A percentile compares a stretch with the other conserved stretches of the same genome.
Conservation (phyloP, 768 basidiomycete species). For the Lentinula sp. region DNA sequence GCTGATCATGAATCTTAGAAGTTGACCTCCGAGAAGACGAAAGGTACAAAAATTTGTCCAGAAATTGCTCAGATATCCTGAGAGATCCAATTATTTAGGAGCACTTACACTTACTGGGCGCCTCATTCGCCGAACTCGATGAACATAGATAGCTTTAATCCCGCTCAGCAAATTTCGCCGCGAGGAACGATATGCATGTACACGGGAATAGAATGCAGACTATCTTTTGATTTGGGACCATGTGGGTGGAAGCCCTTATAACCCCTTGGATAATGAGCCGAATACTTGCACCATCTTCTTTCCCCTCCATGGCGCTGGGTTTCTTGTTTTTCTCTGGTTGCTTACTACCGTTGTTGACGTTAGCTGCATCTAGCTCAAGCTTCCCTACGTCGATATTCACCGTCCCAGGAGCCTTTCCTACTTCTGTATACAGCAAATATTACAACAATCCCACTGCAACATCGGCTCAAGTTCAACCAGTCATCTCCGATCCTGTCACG, state of each 20-base stretch:
- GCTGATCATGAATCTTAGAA: not conserved
- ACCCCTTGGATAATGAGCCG: not conserved
- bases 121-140: not conserved
- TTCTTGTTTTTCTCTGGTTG: not conserved
- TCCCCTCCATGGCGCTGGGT: not conserved
- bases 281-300: not conserved
- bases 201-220: not conserved
- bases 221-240: not conserved
- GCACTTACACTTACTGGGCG: not conserved
- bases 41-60: not conserved
- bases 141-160: not conserved
- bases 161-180: not conserved
- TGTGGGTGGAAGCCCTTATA: not conserved
- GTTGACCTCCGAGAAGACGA: not conserved
- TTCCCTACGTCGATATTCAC: constrained; percentile 41
- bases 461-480: constrained; percentile 68
- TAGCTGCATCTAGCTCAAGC: constrained; percentile 1
- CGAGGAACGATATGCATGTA: not conserved
- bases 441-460: constrained; percentile 73
- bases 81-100: too few species aligned
- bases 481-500: constrained; percentile 66
- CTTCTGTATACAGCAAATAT: constrained; percentile 56
- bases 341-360: not conserved
- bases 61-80: too few species aligned
- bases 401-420: constrained; percentile 59